Conservation (phyloP, 179 eudicot genomes). For the Patellifolia procumbens region DNA sequence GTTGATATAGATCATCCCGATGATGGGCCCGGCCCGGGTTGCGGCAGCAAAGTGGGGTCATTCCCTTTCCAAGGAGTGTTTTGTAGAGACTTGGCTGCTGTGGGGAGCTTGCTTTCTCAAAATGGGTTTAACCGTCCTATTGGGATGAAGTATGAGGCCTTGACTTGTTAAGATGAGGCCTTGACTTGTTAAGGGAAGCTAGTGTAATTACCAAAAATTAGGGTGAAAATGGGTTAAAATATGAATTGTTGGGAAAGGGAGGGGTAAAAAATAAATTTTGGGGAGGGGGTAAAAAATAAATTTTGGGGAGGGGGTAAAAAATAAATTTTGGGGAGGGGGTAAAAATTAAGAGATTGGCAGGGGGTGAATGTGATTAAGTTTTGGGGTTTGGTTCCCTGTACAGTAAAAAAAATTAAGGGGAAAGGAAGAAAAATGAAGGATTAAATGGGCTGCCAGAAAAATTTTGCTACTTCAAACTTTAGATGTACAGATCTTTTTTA, state of each 20-base stretch:
- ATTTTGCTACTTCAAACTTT: conserved; percentile 32
- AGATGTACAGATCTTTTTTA: conserved; percentile 33
- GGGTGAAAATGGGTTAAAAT: background rate
- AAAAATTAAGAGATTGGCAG: conserved; percentile 18
- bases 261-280: too few species aligned
- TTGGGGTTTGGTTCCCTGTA: conserved; percentile 31
- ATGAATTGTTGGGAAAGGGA: background rate
- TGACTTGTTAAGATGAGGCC: conserved; percentile 57
- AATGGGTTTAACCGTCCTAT: conserved; percentile 73
- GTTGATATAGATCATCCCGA: conserved; percentile 32
- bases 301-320: background rate
- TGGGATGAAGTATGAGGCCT: conserved; percentile 76
- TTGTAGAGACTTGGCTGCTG: conserved; percentile 80
- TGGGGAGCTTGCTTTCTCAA: conserved; percentile 82
- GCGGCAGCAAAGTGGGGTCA: conserved; percentile 15
- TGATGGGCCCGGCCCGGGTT: conserved; percentile 5
- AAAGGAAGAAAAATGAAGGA: background rate
- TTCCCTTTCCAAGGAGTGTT: conserved; percentile 55
- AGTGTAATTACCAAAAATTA: background rate
- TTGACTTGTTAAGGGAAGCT: too few species aligned
- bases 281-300: too few species aligned
- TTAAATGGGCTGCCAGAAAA: conserved; percentile 30
- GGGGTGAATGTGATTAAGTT: conserved; percentile 25
- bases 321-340: conserved; percentile 2
- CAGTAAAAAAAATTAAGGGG: conserved; percentile 13